Conservation (phyloP, 2,329 filamentous ascomycete genomes). For the Cytospora paraplurivora region DNA sequence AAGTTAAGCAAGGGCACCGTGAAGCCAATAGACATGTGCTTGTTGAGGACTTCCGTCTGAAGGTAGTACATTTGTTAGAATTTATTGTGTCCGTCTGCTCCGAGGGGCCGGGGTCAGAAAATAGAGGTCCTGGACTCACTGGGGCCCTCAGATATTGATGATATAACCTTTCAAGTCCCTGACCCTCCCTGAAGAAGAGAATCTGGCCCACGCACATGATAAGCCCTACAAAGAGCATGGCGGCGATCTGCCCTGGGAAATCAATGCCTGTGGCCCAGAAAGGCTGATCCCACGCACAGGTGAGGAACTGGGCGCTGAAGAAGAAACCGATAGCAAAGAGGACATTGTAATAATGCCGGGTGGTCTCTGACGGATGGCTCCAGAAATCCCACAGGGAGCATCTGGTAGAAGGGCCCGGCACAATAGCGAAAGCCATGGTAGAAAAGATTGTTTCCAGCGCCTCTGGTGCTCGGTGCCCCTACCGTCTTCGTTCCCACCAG, state of each 20-base stretch:
- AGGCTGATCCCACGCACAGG: slow-evolving; percentile 46
- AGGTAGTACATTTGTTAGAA: slow-evolving; percentile 8
- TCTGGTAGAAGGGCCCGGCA: background rate
- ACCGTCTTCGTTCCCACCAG: slow-evolving; percentile 8
- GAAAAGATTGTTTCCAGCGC: background rate
- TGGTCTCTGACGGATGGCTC: slow-evolving; percentile 1
- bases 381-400: background rate
- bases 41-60: slow-evolving; percentile 53
- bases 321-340: slow-evolving; percentile 42
- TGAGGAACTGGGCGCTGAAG: slow-evolving; percentile 47
- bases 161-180: slow-evolving; percentile 36
- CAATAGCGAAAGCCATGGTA: slow-evolving; percentile 15
- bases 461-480: background rate
- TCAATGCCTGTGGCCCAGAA: slow-evolving; percentile 40
- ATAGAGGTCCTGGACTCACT: slow-evolving; percentile 29
- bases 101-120: too few relatives aligned
- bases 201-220: slow-evolving; percentile 38
- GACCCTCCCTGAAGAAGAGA: slow-evolving; percentile 20
- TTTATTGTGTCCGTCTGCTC: too few relatives aligned
- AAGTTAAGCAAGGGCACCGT: slow-evolving; percentile 53
- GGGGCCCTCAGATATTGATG: slow-evolving; percentile 30
- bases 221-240: slow-evolving; percentile 47
- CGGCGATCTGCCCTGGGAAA: slow-evolving; percentile 51
- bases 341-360: slow-evolving; percentile 16
- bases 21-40: slow-evolving; percentile 54